Evolutionary conservation across 768 basidiomycete genomes (phyloP), one percentile per base, ranked within the genome.

Genomic region (Imleria badia): DNA sequence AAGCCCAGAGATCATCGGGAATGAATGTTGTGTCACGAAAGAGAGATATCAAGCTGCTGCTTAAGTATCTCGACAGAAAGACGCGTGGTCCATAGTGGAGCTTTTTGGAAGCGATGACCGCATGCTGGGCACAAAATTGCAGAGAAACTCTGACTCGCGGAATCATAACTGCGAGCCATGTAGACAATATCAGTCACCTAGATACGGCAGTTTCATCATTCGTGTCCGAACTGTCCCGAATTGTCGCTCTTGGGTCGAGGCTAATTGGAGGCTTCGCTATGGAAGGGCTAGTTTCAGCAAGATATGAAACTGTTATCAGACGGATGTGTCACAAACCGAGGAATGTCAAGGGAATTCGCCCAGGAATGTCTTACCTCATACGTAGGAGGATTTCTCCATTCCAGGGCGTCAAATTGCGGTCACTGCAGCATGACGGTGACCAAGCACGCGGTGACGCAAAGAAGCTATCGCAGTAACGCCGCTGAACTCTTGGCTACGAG

Each of bases 1-100:
- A n/a, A 26, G 14, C 35, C n/a, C 38, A 38, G 20, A 58, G n/a
- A 55, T 23, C 65, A 67, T 66, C 7, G 35, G 2, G 46, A 41
- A 22, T 2, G 44, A 45, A 45, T 40, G 19, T 38, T 13, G 14
- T 17, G 14, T 26, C 40, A 22, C 15, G 14, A 40, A 39, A 49
- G 15, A 19, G 23, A 20, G 14, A 20, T 12, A 26, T 29, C 10
- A 29, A 48, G 29, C 9, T 39, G 31, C 30, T 57, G 31, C 30
- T 57, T 66, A 67, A 59, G 42, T 65, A 60, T 42, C 6, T 26
- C 29, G 11, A 31, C 17, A 22, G n/a, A 22, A n/a, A 10, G 2
- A 29, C 34, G n/a, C 33, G 20, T 31, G 30, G 34, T 46, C 29
- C 19, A 29, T 5, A 30, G 30, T 4, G 23, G 39, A 14, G 2